Evolutionary conservation across 176 grass and related monocot genomes (phyloP), one percentile per base, ranked within the genome.

Genomic region (Carex littledalei): DNA sequence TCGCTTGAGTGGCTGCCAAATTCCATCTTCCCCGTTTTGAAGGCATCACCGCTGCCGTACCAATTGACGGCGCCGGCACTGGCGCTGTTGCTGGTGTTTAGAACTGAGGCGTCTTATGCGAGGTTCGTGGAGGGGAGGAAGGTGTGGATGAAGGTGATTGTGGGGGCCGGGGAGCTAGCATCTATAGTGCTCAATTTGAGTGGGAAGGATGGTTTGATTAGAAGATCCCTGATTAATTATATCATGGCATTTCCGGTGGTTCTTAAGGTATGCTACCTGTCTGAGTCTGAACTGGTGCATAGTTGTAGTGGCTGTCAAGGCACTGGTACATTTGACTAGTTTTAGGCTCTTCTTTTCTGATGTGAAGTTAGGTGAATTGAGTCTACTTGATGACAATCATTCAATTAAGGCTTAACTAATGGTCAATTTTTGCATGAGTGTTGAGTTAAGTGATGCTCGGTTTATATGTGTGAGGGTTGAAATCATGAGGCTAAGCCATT

Each of bases 21-120:
- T 2, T 89, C 41, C 12, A 56, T 94, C 22, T 87, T 90, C 7
- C 81, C 89, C 71, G 80, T 90, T 32, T 74, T 98, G 80, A 91
- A 73, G 37, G 83, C 95, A 1, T 98, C 95, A 0, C 15, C 95
- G 0, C 86, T 98, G 2, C 93, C 95, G 4, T 98, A 93, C 84
- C 91, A 93, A 90, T 91, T 98, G 85, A 95, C 91, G 0, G 96
- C 93, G 0, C 96, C 96, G 1, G 93, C 96, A 3, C 89, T 98
- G 67, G 96, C 96, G 3, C 89, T 98, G 53, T 86, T 98, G 83
- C 89, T 98, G 18, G 96, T 98, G 65, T 98, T 98, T 86, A 86
- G 96, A 82, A 98, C 96, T 2, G 96, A 98, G 91, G 96, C 96
- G 0, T 95, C 96, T 84, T 98, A 98, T 85, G 89, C 93, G 14